These are phyloP conservation scores for Cylindrodendrum hubeiense DNA, from an alignment of 2,329 filamentous ascomycete genomes.

Conservation along the genomic window DNA sequence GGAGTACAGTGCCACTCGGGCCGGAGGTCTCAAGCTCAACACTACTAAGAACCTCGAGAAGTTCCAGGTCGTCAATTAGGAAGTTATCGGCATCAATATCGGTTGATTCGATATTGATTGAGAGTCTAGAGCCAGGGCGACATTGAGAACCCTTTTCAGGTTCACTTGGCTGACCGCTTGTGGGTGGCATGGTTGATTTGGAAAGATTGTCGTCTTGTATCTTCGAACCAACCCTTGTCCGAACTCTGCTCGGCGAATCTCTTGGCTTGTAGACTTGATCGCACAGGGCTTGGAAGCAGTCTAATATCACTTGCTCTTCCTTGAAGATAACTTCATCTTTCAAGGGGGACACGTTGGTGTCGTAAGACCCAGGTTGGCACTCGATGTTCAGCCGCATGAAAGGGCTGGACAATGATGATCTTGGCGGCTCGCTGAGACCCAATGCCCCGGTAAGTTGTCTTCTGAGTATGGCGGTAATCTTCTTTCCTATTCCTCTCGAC, in stretches of 20 bases:
- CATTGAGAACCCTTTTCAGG: neutral
- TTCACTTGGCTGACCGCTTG: neutral
- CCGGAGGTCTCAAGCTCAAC: slow-evolving; percentile 16
- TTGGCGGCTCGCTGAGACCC: slow-evolving; percentile 39
- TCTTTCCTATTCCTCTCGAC: slow-evolving; percentile 68
- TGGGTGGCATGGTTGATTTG: slow-evolving; percentile 3
- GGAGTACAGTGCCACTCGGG: neutral
- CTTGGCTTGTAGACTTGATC: slow-evolving; percentile 51
- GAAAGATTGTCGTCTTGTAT: neutral
- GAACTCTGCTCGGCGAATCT: neutral
- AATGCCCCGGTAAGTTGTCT: slow-evolving; percentile 56
- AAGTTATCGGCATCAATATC: slow-evolving; percentile 3
- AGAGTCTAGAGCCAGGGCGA: neutral
- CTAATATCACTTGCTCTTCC: slow-evolving; percentile 61
- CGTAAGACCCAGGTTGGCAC: slow-evolving; percentile 74
- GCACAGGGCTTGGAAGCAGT: slow-evolving; percentile 61
- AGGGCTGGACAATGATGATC: slow-evolving; percentile 56
- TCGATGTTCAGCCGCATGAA: slow-evolving; percentile 75
- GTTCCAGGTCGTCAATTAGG: slow-evolving; percentile 16
- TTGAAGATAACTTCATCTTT: slow-evolving; percentile 80
- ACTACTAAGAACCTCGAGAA: slow-evolving; percentile 27
- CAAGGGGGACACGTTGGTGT: slow-evolving; percentile 77
- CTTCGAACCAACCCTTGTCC: neutral
- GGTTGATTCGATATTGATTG: neutral
- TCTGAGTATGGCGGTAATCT: slow-evolving; percentile 67